phyloP scores from a whole-genome alignment of 805 yeast genomes.

The Candida xiaguanensis region DNA sequence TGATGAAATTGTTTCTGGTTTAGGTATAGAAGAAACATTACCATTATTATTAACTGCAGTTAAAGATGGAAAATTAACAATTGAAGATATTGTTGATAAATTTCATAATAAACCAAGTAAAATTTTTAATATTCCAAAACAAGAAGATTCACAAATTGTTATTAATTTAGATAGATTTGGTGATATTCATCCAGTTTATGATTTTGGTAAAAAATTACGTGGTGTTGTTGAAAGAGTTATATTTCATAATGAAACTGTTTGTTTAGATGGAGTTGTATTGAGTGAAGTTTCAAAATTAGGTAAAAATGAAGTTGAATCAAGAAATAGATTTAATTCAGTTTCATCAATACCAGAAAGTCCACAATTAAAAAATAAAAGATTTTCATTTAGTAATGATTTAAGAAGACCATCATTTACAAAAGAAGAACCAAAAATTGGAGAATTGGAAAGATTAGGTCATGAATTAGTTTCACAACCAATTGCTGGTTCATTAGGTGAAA shows the following conservation, averaged over 20 bases:
- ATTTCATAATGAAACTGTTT: constrained; percentile 72
- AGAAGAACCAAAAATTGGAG: constrained; percentile 40
- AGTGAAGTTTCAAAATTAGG: constrained; percentile 56
- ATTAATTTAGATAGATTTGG: constrained; percentile 72
- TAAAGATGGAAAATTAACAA: constrained; percentile 62
- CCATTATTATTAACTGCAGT: constrained; percentile 84
- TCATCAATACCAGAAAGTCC: constrained; percentile 38
- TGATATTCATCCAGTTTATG: constrained; percentile 26
- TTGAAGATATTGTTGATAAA: constrained; percentile 67
- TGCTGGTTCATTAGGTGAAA: constrained; percentile 68
- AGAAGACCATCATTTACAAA: constrained; percentile 33
- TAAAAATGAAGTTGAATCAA: constrained; percentile 45
- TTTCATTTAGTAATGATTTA: constrained; percentile 28
- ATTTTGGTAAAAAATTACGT: constrained; percentile 37
- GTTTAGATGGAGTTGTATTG: constrained; percentile 76
- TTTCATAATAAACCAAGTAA: constrained; percentile 78
- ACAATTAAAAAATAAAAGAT: constrained; percentile 26
- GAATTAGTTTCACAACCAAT: constrained; percentile 72
- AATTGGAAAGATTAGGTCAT: constrained; percentile 51
- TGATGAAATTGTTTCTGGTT: constrained; percentile 59
- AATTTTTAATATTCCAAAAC: constrained; percentile 80
- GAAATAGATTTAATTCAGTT: constrained; percentile 41
- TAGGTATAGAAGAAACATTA: constrained; percentile 75
- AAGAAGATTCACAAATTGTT: constrained; percentile 76
- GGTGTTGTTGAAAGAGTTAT: constrained; percentile 91